Evolutionary conservation across 768 basidiomycete species (phyloP).

Genomic region (Rhizopogon vulgaris): DNA sequence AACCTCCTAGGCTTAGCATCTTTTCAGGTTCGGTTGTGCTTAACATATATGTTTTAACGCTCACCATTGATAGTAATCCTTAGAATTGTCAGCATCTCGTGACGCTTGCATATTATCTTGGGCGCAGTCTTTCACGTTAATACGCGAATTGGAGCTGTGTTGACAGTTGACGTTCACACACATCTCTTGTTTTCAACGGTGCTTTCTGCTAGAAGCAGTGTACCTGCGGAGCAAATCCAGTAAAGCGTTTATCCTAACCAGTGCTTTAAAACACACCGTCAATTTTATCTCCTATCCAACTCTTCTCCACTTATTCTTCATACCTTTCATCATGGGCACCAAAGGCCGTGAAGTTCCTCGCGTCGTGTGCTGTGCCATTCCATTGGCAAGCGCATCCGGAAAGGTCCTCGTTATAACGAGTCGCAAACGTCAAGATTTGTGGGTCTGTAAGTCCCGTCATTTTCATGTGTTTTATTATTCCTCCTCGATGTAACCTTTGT

Average conservation of each 20-base stretch:
- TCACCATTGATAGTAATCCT: not conserved
- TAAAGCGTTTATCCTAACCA: not conserved
- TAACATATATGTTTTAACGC: not conserved
- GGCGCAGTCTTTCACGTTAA: not conserved
- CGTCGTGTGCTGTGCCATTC: slow-evolving; percentile 88
- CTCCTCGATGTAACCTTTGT: not conserved
- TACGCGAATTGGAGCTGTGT: not conserved
- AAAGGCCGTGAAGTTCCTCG: slow-evolving; percentile 79
- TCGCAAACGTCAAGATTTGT: slow-evolving; percentile 70
- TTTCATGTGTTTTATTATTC: slow-evolving; percentile 6
- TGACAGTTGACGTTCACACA: slow-evolving; percentile 2
- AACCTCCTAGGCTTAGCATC: not conserved
- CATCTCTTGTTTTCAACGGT: not conserved
- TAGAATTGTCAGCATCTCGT: not conserved
- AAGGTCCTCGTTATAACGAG: slow-evolving; percentile 83
- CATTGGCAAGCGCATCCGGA: slow-evolving; percentile 65
- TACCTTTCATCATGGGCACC: slow-evolving; percentile 34
- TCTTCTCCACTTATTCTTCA: not conserved
- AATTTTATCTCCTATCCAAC: not conserved
- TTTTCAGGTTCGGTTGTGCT: not conserved
- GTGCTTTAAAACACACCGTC: not conserved
- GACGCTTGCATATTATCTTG: not conserved
- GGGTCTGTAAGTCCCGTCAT: slow-evolving; percentile 74
- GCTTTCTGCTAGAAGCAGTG: not conserved
- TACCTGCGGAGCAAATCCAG: not conserved